phyloP scores from a whole-genome alignment of 148 eudicot genomes.

The Rhododendron griersonianum region DNA sequence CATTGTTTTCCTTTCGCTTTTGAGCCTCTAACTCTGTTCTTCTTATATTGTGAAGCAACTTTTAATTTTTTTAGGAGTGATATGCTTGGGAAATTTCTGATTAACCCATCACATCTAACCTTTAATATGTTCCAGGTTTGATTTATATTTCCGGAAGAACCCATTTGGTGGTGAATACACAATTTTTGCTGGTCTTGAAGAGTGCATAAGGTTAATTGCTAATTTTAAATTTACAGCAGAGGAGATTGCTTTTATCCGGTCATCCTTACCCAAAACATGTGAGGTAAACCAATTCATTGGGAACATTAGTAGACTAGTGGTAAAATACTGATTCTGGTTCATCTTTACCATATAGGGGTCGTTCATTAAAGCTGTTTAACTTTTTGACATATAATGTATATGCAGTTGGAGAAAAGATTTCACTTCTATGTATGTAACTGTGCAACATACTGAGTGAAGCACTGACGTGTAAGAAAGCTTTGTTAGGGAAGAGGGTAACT shows the following conservation, averaged over 20 bases:
- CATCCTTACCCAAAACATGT: conserved; percentile 62
- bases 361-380: not conserved
- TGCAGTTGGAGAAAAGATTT: not conserved
- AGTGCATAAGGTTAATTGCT: conserved; percentile 87
- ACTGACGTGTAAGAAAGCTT: not conserved
- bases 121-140: conserved; percentile 64
- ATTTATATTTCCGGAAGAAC: conserved; percentile 80
- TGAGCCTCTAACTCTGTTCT: not conserved
- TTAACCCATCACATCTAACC: not conserved
- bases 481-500: not conserved
- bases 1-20: not conserved
- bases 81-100: not conserved
- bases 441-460: not conserved
- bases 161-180: conserved; percentile 96
- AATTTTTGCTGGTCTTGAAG: conserved; percentile 96
- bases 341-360: not conserved
- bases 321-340: not conserved
- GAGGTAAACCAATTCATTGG: conserved; percentile 49
- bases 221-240: conserved; percentile 74
- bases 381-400: not conserved
- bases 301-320: not conserved
- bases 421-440: not conserved
- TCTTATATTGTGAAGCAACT: not conserved
- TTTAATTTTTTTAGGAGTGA: not conserved
- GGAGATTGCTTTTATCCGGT: conserved; percentile 54